phyloP scores from a whole-genome alignment of 2,329 filamentous ascomycete genomes.

The Blastomyces silverae region DNA sequence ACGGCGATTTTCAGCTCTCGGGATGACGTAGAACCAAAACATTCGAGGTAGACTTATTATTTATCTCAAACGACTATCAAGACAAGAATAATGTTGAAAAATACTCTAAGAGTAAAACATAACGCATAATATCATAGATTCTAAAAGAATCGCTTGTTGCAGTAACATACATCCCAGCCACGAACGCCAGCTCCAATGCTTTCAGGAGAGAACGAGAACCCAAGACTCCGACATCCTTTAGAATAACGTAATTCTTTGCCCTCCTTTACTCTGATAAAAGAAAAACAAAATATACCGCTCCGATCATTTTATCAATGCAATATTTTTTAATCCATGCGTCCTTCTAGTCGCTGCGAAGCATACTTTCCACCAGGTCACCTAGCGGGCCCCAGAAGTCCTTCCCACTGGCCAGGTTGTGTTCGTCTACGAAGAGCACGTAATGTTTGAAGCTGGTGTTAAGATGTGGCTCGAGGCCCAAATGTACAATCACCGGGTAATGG shows the following conservation, averaged over 20 bases:
- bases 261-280: background rate
- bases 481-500: constrained; percentile 93
- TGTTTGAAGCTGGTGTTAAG: constrained; percentile 99
- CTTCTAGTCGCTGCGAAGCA: constrained; percentile 79
- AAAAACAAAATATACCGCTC: background rate
- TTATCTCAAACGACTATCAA: background rate
- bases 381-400: constrained; percentile 97
- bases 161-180: constrained; percentile 6
- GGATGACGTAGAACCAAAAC: constrained; percentile 1
- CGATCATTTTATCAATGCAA: background rate
- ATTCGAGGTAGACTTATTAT: background rate
- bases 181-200: constrained; percentile 9
- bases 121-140: constrained; percentile 4
- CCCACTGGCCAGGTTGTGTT: constrained; percentile 84
- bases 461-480: constrained; percentile 91
- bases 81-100: background rate
- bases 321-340: background rate
- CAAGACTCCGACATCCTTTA: background rate
- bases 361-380: constrained; percentile 93
- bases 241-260: background rate
- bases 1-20: background rate
- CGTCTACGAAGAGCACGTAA: constrained; percentile 97
- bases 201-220: background rate
- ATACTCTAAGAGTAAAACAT: background rate
- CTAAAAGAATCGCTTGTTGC: constrained; percentile 9